Base-by-base conservation (phyloP, 2,329 filamentous ascomycete genomes). In the Pseudovirgaria hyperparasitica region DNA sequence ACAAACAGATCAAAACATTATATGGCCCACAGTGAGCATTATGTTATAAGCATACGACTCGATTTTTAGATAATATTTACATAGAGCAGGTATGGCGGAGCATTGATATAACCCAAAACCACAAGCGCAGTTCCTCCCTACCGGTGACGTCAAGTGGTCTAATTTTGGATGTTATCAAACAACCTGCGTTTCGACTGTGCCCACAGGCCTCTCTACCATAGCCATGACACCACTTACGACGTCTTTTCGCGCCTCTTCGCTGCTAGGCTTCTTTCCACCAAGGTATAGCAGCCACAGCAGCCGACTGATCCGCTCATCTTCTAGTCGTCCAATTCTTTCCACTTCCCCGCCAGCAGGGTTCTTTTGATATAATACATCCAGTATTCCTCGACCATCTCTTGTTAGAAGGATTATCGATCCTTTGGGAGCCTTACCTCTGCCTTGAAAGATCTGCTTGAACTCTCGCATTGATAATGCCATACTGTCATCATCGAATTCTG, bases 251-350 rank as follows among this genome's bases (percentile, higher is more conserved):
- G 85, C 82, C 3, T 68, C 64, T 52, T 93, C 84, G 36, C 82
- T 92, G 16, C 85, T 85, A 7, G 94, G 85, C 43, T 76, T 84
- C 50, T 72, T 79, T 1, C 90, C 90, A 4, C 73, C 82, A 17
- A 98, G 62, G 55, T 93, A 98, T 40, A 86, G 79, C 48, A 94
- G 57, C 87, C 87, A 96, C 13, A 96, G 59, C 33, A 87, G 58
- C 31, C 81, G 71, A 30, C 79, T 78, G 9, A 98, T 63, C 28
- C 87, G 65, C 59, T 90, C 81, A 46, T 96, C 90, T 0, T 54
- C 43, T 1, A 96, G 73, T 0, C 65, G 60, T 2, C 90, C 90
- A 40, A 96, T 50, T 49, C 52, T 67, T 50, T 60, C 63, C 54
- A 65, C 47, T 19, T 55, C 48, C 20, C 60, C 54, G 42, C 41